Percentiles rank a stretch among this genome's conserved stretches.
Evolutionary conservation across 345 rosid genomes (phyloP).

Genomic region (Camelina hispida): DNA sequence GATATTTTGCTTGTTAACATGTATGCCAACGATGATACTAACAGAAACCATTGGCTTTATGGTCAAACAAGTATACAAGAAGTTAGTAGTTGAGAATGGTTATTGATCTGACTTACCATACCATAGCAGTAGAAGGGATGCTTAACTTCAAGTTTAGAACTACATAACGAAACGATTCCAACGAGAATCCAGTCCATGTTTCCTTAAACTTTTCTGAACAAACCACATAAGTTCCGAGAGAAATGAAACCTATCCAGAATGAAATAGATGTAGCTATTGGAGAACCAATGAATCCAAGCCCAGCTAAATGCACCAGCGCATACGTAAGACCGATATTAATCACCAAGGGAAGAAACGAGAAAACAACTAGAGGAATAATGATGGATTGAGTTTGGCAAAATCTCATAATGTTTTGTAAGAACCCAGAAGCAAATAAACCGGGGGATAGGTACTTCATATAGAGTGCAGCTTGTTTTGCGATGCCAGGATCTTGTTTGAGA

Average conservation of each 20-base stretch:
- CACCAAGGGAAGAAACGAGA: conserved; percentile 51
- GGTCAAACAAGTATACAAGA: background rate
- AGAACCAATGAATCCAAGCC: conserved; percentile 71
- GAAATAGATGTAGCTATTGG: conserved; percentile 74
- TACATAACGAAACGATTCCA: conserved; percentile 48
- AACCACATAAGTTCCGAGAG: conserved; percentile 53
- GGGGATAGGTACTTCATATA: conserved; percentile 67
- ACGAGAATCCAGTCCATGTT: conserved; percentile 69
- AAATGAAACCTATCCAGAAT: conserved; percentile 57
- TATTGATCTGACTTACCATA: conserved; percentile 55
- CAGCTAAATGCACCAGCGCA: conserved; percentile 49
- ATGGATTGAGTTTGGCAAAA: conserved; percentile 81
- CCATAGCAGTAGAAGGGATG: conserved; percentile 80
- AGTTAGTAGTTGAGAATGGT: background rate
- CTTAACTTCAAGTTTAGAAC: conserved; percentile 53
- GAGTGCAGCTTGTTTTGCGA: conserved; percentile 59
- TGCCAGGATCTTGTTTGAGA: conserved; percentile 62
- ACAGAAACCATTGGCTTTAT: too few species aligned
- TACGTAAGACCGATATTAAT: conserved; percentile 59
- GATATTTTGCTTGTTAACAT: too few species aligned
- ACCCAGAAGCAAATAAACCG: conserved; percentile 63
- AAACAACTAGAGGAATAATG: conserved; percentile 50
- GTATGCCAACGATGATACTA: too few species aligned
- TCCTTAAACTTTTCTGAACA: conserved; percentile 48
- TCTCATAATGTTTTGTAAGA: conserved; percentile 71